Base-by-base conservation (phyloP, 306 rosid species). In the Dryas drummondii region DNA sequence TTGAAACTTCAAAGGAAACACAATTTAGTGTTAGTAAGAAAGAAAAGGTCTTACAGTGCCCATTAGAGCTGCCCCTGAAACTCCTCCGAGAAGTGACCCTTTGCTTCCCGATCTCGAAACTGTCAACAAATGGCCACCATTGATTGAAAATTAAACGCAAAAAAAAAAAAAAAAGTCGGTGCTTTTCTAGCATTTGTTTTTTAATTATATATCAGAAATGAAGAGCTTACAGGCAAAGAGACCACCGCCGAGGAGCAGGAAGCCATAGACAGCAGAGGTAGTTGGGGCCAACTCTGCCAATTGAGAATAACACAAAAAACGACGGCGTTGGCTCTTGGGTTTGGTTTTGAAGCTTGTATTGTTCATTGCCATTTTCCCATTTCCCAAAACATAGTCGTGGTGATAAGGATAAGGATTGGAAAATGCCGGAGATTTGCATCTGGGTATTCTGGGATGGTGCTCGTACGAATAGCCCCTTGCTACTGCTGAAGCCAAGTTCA, bases 71-170 rank as follows among this genome's bases (percentile, higher is more conserved):
- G 76, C 76, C 11, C 80, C 83, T 4, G 79, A 49, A 61, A 69
- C 60, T 1, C 79, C 83, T 4, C 83, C 83, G 9, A 80, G 22
- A 52, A 74, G 72, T 37, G 83, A 80, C 12, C 79, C 79, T 9
- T 80, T 74, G 76, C 83, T 80, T 61, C 83, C 83, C 41, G 79
- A 60, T 54, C 68, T 80, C 7, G 71, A 60, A 68, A 19, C 79
- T 80, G 62, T 58, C 10, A 4, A 10, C 44, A 2, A 55, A 57
- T 32, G 7, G 0, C 7, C 42, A 4, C 27, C 13, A 12, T 11
- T 3, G 9, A 13, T 13, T 14, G 4, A 16, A 54, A 10, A 16
- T 2, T 1, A 50, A 16, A 5, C 5, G 2, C 3, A 7, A 19
- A 48, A 40, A 46, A 2, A 7, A 63, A 2, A 64, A 15, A 45